Percentiles rank a stretch among this genome's conserved stretches.
These are phyloP conservation scores for Taphrina confusa DNA, from an alignment of 1,139 yeast species.

Conservation along the genomic window DNA sequence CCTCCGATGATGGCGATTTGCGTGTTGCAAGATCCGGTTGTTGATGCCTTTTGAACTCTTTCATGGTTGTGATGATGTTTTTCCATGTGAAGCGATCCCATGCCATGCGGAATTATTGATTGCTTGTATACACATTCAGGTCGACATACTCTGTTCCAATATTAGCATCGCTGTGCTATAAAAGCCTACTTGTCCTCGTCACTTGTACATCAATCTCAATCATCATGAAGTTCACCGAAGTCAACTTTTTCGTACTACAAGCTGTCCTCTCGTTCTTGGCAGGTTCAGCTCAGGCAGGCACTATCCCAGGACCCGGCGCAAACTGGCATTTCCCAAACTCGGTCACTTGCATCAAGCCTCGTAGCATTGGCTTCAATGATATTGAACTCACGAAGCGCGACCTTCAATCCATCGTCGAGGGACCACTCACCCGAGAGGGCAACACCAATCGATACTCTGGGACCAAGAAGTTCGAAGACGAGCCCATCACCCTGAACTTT, in stretches of 20 bases:
- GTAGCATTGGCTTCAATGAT: no score
- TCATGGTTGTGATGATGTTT: neutral
- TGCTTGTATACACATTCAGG: no score
- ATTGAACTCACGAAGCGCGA: neutral
- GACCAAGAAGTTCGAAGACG: neutral
- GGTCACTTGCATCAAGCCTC: neutral
- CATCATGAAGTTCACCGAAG: no score
- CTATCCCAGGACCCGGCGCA: neutral
- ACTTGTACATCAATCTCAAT: no score
- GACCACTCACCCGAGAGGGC: neutral
- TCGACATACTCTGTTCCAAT: no score
- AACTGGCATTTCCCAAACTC: neutral
- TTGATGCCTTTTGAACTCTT: neutral
- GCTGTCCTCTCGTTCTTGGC: neutral
- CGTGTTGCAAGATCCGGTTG: no score
- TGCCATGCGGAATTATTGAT: no score
- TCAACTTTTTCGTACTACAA: no score
- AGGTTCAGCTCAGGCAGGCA: neutral
- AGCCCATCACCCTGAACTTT: neutral
- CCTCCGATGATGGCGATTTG: no score
- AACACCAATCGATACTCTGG: neutral
- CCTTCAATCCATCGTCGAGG: slow-evolving; percentile 2
- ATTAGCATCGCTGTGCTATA: no score
- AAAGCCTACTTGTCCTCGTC: no score
- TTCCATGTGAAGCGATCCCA: no score